Percentiles rank a stretch among this genome's conserved stretches.
These are phyloP conservation scores for Plantago ovata DNA, from an alignment of 257 asterid species.

Conservation along the genomic window DNA sequence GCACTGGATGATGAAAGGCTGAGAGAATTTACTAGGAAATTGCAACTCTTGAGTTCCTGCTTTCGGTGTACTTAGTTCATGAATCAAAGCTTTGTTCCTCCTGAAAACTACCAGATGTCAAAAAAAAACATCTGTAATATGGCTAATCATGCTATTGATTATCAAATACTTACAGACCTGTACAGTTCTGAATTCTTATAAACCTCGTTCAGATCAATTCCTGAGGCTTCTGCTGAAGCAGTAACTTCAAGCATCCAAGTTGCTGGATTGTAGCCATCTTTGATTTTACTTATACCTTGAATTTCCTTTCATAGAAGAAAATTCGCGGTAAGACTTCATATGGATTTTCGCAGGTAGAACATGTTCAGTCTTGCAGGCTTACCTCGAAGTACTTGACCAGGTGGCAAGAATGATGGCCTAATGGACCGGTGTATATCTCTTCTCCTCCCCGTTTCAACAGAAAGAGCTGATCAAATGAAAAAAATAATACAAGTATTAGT, in stretches of 20 bases:
- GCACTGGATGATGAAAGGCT: constrained; percentile 43
- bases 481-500: neutral
- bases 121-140: too few relatives aligned
- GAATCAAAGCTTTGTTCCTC: constrained; percentile 45
- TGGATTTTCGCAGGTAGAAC: neutral
- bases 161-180: too few relatives aligned
- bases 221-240: constrained; percentile 39
- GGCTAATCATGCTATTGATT: too few relatives aligned
- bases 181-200: constrained; percentile 47
- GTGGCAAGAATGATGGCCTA: constrained; percentile 48
- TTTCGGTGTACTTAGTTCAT: constrained; percentile 39
- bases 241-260: constrained; percentile 76
- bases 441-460: constrained; percentile 68
- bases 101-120: constrained; percentile 16
- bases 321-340: neutral
- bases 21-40: constrained; percentile 37
- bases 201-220: constrained; percentile 34
- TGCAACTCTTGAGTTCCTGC: constrained; percentile 35
- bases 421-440: constrained; percentile 68
- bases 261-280: constrained; percentile 58
- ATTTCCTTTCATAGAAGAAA: constrained; percentile 28
- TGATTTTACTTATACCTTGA: constrained; percentile 41
- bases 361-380: constrained; percentile 2
- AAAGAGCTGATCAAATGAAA: too few relatives aligned
- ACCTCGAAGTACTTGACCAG: constrained; percentile 57